phyloP scores from a whole-genome alignment of 75 land plant species.

The Cunninghamia lanceolata region DNA sequence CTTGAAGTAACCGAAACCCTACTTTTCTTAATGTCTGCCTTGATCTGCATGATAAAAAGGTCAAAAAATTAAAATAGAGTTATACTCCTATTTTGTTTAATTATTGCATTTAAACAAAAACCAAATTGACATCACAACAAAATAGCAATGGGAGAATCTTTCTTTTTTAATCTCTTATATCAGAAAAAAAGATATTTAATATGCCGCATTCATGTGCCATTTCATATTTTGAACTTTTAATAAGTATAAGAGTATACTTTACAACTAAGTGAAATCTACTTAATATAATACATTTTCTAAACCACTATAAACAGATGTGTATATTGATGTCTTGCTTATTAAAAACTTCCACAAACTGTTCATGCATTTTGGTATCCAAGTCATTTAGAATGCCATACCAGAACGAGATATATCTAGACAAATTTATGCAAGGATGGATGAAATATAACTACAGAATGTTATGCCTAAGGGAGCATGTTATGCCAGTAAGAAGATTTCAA shows the following conservation, averaged over 20 bases:
- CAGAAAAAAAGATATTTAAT: background rate
- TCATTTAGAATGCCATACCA: background rate
- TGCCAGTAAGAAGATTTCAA: background rate
- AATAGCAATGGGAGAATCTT: background rate
- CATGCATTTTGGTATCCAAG: background rate
- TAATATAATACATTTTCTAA: background rate
- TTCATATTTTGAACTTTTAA: background rate
- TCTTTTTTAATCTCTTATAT: background rate
- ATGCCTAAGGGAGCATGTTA: background rate
- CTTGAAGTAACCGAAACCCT: slow-evolving; percentile 75
- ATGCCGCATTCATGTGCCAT: background rate
- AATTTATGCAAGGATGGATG: background rate
- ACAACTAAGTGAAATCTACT: background rate
- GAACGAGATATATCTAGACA: background rate
- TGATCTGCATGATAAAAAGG: slow-evolving; percentile 52
- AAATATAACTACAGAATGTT: background rate
- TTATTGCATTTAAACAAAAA: slow-evolving; percentile 4
- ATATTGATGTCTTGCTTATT: background rate
- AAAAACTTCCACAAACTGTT: background rate
- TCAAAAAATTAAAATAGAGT: background rate
- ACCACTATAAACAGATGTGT: background rate
- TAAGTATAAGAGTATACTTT: background rate
- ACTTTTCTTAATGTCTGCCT: slow-evolving; percentile 87
- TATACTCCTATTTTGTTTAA: background rate
- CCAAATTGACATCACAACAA: background rate